A percentile compares a stretch with the other conserved stretches of the same genome.
Evolutionary conservation across 169 alveolate species (phyloP).

Genomic region (Cryptosporidium meleagridis): DNA sequence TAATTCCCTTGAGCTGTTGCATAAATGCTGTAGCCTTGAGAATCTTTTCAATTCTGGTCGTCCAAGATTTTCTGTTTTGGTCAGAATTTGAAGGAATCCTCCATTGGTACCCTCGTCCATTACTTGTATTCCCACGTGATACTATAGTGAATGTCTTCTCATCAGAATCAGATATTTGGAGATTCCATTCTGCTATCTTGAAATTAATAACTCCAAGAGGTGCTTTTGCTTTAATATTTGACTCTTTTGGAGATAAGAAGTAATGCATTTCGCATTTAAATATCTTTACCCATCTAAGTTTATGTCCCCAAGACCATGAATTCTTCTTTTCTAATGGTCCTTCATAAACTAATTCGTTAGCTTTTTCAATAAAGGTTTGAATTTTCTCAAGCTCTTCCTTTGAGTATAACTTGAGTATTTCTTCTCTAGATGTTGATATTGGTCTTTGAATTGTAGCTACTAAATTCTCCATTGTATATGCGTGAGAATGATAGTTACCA

Average conservation of each 20-base stretch:
- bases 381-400: conserved; percentile 60
- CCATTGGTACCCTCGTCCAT: conserved; percentile 73
- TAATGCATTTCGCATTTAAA: conserved; percentile 66
- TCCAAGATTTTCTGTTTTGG: conserved; percentile 67
- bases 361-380: conserved; percentile 19
- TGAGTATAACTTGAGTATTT: conserved; percentile 50
- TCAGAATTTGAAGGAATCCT: conserved; percentile 57
- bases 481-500: conserved; percentile 34
- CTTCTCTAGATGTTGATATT: conserved; percentile 31
- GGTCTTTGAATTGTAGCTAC: conserved; percentile 54
- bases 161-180: conserved; percentile 32
- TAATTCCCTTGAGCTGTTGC: conserved; percentile 71
- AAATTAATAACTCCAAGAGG: conserved; percentile 69
- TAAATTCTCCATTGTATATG: conserved; percentile 49
- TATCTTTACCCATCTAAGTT: conserved; percentile 66
- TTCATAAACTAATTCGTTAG: conserved; percentile 50
- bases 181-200: conserved; percentile 68
- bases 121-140: conserved; percentile 35
- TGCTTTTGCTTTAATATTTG: conserved; percentile 7
- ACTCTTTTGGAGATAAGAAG: conserved; percentile 57
- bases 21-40: conserved; percentile 64
- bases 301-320: conserved; percentile 73
- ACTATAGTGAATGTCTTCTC: conserved; percentile 37
- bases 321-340: conserved; percentile 71
- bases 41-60: conserved; percentile 59